Percentiles rank a stretch among this genome's conserved stretches.
These are phyloP conservation scores for Pseudogymnoascus sp. DNA, from an alignment of 2,329 filamentous ascomycete species.

Conservation along the genomic window DNA sequence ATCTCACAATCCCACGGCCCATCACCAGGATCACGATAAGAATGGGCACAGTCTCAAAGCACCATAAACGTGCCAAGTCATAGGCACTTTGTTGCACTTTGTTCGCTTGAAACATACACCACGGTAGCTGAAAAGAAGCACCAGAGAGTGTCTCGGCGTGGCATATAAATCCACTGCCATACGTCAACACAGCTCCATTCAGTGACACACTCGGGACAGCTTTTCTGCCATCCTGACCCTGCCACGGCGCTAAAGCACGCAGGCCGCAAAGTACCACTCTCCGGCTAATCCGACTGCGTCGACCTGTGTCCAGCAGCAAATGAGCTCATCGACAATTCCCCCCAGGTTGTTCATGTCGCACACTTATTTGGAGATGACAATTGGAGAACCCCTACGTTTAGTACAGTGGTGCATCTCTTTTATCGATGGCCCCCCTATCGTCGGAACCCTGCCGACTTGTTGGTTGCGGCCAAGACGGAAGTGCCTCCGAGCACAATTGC, in stretches of 20 bases:
- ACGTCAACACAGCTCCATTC: not conserved
- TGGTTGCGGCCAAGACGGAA: not conserved
- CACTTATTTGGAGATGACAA: not conserved
- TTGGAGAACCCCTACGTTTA: not conserved
- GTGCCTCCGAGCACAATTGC: not conserved
- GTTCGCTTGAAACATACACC: not conserved
- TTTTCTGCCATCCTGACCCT: not conserved
- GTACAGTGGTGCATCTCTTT: not conserved
- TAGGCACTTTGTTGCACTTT: not conserved
- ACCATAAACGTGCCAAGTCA: not conserved
- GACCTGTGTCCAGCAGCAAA: not conserved
- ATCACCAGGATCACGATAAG: not conserved
- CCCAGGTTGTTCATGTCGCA: not conserved
- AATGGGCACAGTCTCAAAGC: not conserved
- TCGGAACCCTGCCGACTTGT: not conserved
- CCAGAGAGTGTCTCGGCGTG: not conserved
- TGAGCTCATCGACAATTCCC: slow-evolving; percentile 4
- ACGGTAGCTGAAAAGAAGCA: not conserved
- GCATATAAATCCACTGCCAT: not conserved
- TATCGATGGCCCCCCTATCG: not conserved
- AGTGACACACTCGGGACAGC: not conserved
- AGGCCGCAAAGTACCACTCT: not conserved
- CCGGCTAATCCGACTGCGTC: not conserved
- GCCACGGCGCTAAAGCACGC: slow-evolving; percentile 5
- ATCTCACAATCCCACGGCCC: not conserved